Evolutionary conservation across 31 red algal species (phyloP).

Genomic region (Asparagopsis taxiformis): DNA sequence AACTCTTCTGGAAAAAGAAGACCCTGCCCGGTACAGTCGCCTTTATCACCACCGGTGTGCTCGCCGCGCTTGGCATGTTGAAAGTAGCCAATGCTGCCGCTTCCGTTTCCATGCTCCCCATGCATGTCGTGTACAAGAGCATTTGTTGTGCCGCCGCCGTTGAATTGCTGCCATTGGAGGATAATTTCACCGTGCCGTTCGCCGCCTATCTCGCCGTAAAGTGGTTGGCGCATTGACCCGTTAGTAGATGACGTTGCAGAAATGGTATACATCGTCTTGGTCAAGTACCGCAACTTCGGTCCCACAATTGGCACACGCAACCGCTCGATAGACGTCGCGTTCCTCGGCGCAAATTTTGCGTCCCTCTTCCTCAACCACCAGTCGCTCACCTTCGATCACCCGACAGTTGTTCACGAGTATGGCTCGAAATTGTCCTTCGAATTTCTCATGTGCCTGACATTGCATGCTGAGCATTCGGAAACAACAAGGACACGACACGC

Average conservation of each 20-base stretch:
- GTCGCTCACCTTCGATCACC: not conserved
- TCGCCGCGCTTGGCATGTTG: constrained; percentile 12
- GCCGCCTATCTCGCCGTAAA: constrained; percentile 18
- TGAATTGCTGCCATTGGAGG: constrained; percentile 56
- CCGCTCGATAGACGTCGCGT: constrained; percentile 20
- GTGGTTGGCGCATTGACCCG: no score
- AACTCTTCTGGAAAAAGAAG: constrained; percentile 23
- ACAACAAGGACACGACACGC: constrained; percentile 23
- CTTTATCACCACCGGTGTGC: constrained; percentile 19
- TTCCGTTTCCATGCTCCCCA: not conserved
- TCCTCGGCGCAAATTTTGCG: not conserved
- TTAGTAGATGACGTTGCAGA: constrained; percentile 22
- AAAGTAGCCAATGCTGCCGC: not conserved
- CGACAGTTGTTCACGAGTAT: constrained; percentile 21
- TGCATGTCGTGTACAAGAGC: constrained; percentile 1
- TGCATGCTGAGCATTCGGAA: constrained; percentile 20
- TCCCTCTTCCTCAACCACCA: constrained; percentile 1
- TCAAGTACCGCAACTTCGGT: constrained; percentile 35
- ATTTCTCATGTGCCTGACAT: constrained; percentile 24
- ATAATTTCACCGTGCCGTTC: constrained; percentile 68
- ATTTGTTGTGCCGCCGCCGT: constrained; percentile 26
- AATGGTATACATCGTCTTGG: constrained; percentile 32
- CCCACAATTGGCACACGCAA: constrained; percentile 18
- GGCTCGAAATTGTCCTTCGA: constrained; percentile 23
- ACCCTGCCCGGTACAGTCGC: constrained; percentile 40